These are phyloP conservation scores for Ogataea trehalophila DNA, from an alignment of 805 yeast species.

Conservation along the genomic window DNA sequence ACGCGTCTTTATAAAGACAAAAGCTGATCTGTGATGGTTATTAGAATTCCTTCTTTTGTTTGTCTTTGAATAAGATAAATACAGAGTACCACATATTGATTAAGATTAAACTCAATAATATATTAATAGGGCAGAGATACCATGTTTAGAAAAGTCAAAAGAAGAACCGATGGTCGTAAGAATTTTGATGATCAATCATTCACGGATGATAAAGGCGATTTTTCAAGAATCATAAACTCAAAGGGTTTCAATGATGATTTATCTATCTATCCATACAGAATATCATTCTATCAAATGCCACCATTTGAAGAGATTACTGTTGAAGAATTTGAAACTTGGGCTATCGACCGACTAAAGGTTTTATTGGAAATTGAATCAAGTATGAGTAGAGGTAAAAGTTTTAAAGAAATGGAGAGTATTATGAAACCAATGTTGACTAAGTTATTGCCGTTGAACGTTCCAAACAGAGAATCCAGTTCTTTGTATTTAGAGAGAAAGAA, in stretches of 20 bases:
- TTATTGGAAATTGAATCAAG: constrained; percentile 81
- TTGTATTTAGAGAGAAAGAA: constrained; percentile 63
- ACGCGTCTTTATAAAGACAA: no score
- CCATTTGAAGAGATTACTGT: constrained; percentile 84
- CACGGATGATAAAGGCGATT: constrained; percentile 22
- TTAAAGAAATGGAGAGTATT: constrained; percentile 59
- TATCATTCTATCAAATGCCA: constrained; percentile 71
- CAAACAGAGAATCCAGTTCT: constrained; percentile 35
- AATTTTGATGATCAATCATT: constrained; percentile 41
- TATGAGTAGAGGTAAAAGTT: constrained; percentile 54
- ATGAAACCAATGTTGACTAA: constrained; percentile 64
- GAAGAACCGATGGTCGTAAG: constrained; percentile 69
- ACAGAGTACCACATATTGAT: no score
- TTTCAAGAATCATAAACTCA: constrained; percentile 20
- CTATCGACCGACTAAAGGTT: constrained; percentile 81
- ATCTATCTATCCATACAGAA: constrained; percentile 43
- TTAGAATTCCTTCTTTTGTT: no score
- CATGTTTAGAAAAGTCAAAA: constrained; percentile 68
- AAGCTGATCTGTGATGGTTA: no score
- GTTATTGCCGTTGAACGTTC: constrained; percentile 56
- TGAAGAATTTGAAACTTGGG: constrained; percentile 94
- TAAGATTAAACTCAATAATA: not conserved
- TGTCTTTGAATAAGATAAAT: no score
- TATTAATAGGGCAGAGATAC: no score
- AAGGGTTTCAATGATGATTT: constrained; percentile 26